Base-by-base conservation (phyloP, 345 rosid genomes). In the Euphorbia lathyris region DNA sequence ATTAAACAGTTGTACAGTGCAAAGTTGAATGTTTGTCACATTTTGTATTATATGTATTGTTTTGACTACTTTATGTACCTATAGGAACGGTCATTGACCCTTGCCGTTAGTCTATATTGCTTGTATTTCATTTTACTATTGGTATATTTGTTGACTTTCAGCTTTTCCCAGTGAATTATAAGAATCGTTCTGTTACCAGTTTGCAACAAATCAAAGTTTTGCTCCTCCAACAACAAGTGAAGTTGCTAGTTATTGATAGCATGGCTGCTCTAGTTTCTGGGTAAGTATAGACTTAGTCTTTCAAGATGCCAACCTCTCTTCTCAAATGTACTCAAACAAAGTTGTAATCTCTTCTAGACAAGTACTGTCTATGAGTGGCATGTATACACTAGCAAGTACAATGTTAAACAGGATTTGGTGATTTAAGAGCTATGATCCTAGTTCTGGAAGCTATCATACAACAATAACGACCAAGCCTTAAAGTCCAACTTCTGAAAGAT, bases 251-350 rank as follows among this genome's bases (percentile, higher is more conserved):
- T 42, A 86, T 93, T 71, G 97, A 93, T 76, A 86, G 98, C 85
- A 89, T 90, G 93, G 84, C 96, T 27, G 92, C 93, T 77, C 90
- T 93, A 78, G 80, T 86, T 78, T 86, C 93, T 56, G 96, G 91
- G 97, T 90, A 70, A 62, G 87, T 58, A 65, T 17, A 23, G 27
- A 36, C 50, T 12, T 38, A 56, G 7, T 23, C 23, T 34, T 13
- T 47, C 32, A 26, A 25, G 19, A 56, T 57, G 23, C 9, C 52
- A 56, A 56, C 45, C 20, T 52, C 16, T 67, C 50, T 55, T 0
- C 25, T 6, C 27, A 52, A 50, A 11, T 57, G 52, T 12, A 14
- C 34, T 42, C 11, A 22, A 48, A n/a, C 40, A 14, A 20, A 66
- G 30, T n/a, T 51, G 26, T 3, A 9, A n/a, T 60, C 4, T 34